Evolutionary conservation across 1,284 basidiomycete genomes (phyloP).

Genomic region (Athelia psychrophila): DNA sequence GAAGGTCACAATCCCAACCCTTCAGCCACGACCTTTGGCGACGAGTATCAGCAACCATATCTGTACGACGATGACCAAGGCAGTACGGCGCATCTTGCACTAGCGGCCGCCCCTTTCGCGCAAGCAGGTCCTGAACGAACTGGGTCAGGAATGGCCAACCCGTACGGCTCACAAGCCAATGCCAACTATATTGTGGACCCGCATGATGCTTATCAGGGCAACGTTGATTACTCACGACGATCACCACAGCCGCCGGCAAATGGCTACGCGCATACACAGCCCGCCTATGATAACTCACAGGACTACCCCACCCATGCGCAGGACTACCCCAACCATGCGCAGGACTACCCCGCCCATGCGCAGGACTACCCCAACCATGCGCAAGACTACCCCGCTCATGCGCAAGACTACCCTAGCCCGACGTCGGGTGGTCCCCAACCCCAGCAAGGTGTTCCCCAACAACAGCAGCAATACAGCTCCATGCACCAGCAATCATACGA

Average conservation of each 20-base stretch:
- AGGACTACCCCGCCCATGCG: constrained; percentile 20
- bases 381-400: constrained; percentile 18
- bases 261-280: constrained; percentile 1
- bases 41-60: constrained; percentile 45
- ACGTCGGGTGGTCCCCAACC: background rate
- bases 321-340: constrained; percentile 17
- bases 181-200: constrained; percentile 35
- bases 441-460: constrained; percentile 8
- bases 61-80: constrained; percentile 62
- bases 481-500: constrained; percentile 27
- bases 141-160: constrained; percentile 15
- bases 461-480: constrained; percentile 14
- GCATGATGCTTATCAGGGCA: constrained; percentile 51
- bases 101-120: constrained; percentile 52
- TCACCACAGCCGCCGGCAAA: constrained; percentile 1
- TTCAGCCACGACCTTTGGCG: constrained; percentile 49
- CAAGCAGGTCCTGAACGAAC: constrained; percentile 29
- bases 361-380: constrained; percentile 23
- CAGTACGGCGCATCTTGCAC: constrained; percentile 54
- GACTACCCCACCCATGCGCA: constrained; percentile 15
- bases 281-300: background rate
- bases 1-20: constrained; percentile 51
- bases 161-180: constrained; percentile 13
- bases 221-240: constrained; percentile 16
- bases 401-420: constrained; percentile 24